A percentile compares a stretch with the other conserved stretches of the same genome.
Conservation (phyloP, 2,329 filamentous ascomycete species). For the Didymella lethalis region DNA sequence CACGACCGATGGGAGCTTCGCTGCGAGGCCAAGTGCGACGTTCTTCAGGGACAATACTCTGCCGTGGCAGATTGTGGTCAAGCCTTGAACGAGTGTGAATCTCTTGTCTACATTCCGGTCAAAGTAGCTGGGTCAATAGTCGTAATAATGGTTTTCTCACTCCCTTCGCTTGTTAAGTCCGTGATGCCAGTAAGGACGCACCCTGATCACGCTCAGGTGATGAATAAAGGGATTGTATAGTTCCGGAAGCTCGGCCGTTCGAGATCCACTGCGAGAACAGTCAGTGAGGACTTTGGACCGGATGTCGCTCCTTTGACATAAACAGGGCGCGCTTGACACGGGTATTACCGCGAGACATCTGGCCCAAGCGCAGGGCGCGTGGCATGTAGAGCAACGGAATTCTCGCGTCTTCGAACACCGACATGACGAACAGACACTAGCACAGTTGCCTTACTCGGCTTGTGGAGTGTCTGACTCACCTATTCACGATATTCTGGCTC, state of each 20-base stretch:
- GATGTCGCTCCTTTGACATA: background rate
- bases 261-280: background rate
- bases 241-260: background rate
- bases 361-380: constrained; percentile 10
- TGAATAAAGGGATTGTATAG: background rate
- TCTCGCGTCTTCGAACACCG: background rate
- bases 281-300: background rate
- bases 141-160: background rate
- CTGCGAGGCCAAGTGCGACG: constrained; percentile 29
- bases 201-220: background rate
- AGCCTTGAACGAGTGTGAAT: constrained; percentile 25
- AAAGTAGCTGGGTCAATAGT: background rate
- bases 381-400: background rate
- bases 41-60: constrained; percentile 41
- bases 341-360: background rate
- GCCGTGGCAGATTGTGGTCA: constrained; percentile 34
- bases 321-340: constrained; percentile 4
- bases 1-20: constrained; percentile 30
- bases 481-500: too few relatives aligned
- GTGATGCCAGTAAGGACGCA: background rate
- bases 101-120: background rate
- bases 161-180: background rate
- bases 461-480: background rate
- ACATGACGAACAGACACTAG: background rate
- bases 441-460: background rate